Base-by-base conservation (phyloP, 306 rosid genomes). In the Casuarina equisetifolia region DNA sequence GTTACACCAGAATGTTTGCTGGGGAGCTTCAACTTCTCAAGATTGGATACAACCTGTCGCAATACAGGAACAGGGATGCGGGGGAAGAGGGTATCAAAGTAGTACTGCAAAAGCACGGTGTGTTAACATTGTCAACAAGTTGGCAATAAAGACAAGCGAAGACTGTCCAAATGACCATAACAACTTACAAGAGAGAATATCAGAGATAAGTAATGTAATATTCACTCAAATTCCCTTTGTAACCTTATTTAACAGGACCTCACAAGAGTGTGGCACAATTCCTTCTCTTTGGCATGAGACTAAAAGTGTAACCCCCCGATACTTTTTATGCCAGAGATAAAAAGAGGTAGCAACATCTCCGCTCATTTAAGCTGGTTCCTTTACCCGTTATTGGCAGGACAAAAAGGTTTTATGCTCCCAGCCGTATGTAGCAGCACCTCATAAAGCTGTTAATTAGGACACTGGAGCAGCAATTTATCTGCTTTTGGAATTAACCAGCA, bases 11-110 rank as follows among this genome's bases (percentile, higher is more conserved):
- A 86, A 76, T 87, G 97, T 69, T 91, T 86, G 39, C 90, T 50
- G 8, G 97, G 96, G 69, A 92, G 99, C 83, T 92, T 95, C 89
- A 95, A 52, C 84, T 82, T 92, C 82, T 89, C 97, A 39, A 92
- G 97, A 86, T 90, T 73, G 68, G 91, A 69, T 48, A 83, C 87
- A 77, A 95, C 89, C 86, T 95, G 99, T 74, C 99, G 88, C 89
- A 95, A 0, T 42, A 95, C 99, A 80, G 99, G 97, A 83, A 95
- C 97, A 20, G 99, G 99, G 77, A 95, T 90, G 75, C 99, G 94
- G 40, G 99, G 99, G 82, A 95, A 92, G 64, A 95, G 97, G 36
- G 99, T 95, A 85, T 95, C 99, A 20, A 92, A 95, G 86, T 95
- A 95, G 80, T 95, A 95, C 99, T 95, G 99, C 91, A 86, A 75